Evolutionary conservation across 371 early-diverging fungal species (phyloP).

Genomic region (Rhizopus sp.): DNA sequence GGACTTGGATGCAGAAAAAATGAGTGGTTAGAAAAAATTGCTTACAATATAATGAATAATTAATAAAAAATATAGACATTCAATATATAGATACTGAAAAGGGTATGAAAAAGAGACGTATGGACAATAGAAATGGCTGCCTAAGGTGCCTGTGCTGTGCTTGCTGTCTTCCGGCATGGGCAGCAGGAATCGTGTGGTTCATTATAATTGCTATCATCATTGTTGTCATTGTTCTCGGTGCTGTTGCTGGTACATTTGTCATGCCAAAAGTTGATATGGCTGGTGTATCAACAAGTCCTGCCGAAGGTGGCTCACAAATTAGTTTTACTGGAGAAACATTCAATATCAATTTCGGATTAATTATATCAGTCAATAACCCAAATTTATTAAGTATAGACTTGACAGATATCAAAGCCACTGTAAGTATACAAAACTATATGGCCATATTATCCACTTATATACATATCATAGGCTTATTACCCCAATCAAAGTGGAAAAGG

Average conservation of each 20-base stretch:
- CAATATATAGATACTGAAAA: conserved; percentile 7
- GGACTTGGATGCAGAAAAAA: not conserved
- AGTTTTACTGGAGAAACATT: conserved; percentile 26
- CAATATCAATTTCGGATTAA: conserved; percentile 40
- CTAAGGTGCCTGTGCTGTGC: conserved; percentile 44
- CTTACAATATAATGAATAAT: not conserved
- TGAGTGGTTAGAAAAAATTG: conserved; percentile 3
- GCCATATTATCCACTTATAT: conserved; percentile 8
- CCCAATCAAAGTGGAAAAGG: conserved; percentile 28
- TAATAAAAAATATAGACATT: not conserved
- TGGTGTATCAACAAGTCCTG: conserved; percentile 29
- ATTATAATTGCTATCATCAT: conserved; percentile 43
- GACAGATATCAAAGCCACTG: conserved; percentile 38
- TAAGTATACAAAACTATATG: conserved; percentile 19
- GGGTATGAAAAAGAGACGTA: conserved; percentile 17
- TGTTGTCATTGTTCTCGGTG: conserved; percentile 36
- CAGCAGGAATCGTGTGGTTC: conserved; percentile 39
- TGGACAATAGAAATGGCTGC: conserved; percentile 38
- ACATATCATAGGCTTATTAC: conserved; percentile 45
- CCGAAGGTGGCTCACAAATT: conserved; percentile 28
- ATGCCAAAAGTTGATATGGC: conserved; percentile 38
- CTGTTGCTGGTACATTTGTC: conserved; percentile 37
- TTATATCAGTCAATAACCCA: conserved; percentile 41
- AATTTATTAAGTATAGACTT: conserved; percentile 39
- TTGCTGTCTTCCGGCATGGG: conserved; percentile 49